phyloP scores from a whole-genome alignment of 116 monocot species.

The Trichopus zeylanicus region DNA sequence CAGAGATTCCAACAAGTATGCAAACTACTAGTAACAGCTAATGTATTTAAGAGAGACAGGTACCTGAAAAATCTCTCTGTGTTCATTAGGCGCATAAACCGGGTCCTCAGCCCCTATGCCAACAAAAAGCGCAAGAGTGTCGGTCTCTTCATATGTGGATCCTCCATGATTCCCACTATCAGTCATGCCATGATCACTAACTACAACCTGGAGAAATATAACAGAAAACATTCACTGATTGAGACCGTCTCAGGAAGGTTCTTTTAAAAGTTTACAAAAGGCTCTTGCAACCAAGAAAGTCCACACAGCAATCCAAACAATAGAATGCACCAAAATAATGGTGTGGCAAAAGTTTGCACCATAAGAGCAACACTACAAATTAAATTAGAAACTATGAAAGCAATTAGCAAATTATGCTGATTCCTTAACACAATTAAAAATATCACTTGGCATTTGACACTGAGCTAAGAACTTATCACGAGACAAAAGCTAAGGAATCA shows the following conservation, averaged over 20 bases:
- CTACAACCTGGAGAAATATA: conserved; percentile 49
- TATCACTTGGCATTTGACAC: too few species aligned
- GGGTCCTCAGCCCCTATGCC: conserved; percentile 19
- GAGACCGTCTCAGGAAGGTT: neutral
- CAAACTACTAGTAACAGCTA: neutral
- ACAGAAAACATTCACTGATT: conserved; percentile 7
- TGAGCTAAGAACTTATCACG: too few species aligned
- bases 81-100: conserved; percentile 11
- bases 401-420: too few species aligned
- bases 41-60: neutral
- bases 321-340: too few species aligned
- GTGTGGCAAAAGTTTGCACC: neutral
- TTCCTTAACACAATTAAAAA: too few species aligned
- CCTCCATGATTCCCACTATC: conserved; percentile 92
- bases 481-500: too few species aligned
- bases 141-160: conserved; percentile 93
- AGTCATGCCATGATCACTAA: conserved; percentile 99
- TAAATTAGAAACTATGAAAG: neutral
- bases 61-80: conserved; percentile 62
- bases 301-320: neutral
- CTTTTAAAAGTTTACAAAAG: neutral
- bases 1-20: neutral
- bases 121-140: conserved; percentile 77
- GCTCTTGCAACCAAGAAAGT: neutral
- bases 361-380: neutral